Evolutionary conservation across 805 yeast species (phyloP).

Genomic region (Candida qinlingensis): DNA sequence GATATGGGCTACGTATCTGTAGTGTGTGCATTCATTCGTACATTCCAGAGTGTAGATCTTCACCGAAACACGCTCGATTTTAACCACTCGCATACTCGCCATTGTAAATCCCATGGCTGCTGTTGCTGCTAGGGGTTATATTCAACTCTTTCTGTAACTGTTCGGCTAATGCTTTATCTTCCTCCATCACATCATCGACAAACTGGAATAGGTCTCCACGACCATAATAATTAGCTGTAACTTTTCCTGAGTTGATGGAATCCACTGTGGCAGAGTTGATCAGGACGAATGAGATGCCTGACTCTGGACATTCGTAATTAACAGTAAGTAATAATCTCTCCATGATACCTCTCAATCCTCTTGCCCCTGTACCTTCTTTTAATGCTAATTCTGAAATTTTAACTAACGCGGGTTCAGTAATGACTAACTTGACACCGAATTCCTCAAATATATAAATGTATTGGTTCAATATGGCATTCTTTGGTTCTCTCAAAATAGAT

Average conservation of each 20-base stretch:
- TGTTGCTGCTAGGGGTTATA: constrained; percentile 3
- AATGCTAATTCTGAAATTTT: constrained; percentile 44
- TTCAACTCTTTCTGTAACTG: constrained; percentile 28
- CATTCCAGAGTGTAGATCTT: no score
- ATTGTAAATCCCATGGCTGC: no score
- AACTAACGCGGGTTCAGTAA: constrained; percentile 44
- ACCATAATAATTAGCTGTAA: constrained; percentile 39
- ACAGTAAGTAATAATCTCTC: constrained; percentile 45
- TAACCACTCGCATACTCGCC: background rate
- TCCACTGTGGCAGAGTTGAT: constrained; percentile 41
- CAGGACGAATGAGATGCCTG: constrained; percentile 45
- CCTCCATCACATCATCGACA: constrained; percentile 35
- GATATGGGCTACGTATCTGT: no score
- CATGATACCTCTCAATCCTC: constrained; percentile 52
- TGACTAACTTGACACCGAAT: constrained; percentile 44
- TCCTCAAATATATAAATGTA: constrained; percentile 49
- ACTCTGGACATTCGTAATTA: constrained; percentile 57
- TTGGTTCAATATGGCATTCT: constrained; percentile 48
- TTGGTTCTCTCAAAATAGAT: constrained; percentile 49
- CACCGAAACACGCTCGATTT: background rate
- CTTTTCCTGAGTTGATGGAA: constrained; percentile 29
- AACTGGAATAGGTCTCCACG: constrained; percentile 38
- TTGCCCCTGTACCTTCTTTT: constrained; percentile 54
- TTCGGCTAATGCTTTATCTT: constrained; percentile 35
- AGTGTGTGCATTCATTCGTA: no score